These are phyloP conservation scores for Grosmannia serpens DNA, from an alignment of 2,329 filamentous ascomycete genomes.

Conservation along the genomic window DNA sequence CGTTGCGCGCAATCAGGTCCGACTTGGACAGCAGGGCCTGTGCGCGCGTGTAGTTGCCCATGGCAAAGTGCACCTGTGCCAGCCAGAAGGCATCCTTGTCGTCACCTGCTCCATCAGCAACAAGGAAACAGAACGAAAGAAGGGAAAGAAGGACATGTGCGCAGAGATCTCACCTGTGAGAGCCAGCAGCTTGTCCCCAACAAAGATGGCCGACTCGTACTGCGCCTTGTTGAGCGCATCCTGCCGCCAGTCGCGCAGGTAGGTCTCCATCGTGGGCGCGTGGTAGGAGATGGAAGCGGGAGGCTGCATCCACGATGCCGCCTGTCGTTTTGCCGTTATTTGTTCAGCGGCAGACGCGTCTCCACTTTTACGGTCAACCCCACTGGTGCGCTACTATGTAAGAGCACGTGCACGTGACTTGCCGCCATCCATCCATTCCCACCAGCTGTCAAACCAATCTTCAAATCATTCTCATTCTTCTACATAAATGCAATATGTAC, in stretches of 20 bases:
- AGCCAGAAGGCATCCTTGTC: slow-evolving; percentile 95
- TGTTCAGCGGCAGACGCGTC: not conserved
- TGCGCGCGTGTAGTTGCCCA: slow-evolving; percentile 87
- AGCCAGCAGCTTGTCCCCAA: slow-evolving; percentile 92
- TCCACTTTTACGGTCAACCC: not conserved
- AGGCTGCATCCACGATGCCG: too few relatives aligned
- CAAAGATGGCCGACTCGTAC: slow-evolving; percentile 92
- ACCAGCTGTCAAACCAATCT: too few relatives aligned
- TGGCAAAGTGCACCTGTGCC: slow-evolving; percentile 94
- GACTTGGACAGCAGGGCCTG: slow-evolving; percentile 76
- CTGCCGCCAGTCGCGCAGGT: slow-evolving; percentile 87
- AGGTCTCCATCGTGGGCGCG: slow-evolving; percentile 62
- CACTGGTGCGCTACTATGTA: too few relatives aligned
- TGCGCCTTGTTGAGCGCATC: slow-evolving; percentile 93
- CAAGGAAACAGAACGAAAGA: slow-evolving; percentile 4
- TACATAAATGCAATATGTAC: too few relatives aligned
- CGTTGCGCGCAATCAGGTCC: slow-evolving; percentile 68
- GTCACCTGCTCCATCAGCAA: slow-evolving; percentile 48
- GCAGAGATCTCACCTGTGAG: slow-evolving; percentile 66
- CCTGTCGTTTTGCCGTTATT: not conserved
- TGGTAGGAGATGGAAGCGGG: too few relatives aligned
- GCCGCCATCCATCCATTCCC: too few relatives aligned
- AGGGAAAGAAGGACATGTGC: not conserved
- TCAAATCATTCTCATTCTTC: too few relatives aligned
- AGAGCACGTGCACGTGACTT: too few relatives aligned